These are phyloP conservation scores for Silene latifolia DNA, from an alignment of 148 eudicot species.

Conservation along the genomic window DNA sequence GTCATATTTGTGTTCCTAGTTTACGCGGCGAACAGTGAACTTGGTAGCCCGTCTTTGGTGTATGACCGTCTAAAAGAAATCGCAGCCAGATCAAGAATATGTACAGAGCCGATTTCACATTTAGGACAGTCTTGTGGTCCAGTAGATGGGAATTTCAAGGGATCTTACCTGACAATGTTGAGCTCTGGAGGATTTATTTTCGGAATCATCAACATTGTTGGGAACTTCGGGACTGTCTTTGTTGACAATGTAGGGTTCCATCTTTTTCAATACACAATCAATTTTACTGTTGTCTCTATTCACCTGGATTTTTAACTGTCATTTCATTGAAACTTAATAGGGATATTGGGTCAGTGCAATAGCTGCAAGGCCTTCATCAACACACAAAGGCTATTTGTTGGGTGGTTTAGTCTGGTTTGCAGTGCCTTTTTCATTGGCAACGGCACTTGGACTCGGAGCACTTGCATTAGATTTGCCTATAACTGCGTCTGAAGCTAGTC, in stretches of 20 bases:
- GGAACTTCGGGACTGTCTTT: constrained; percentile 94
- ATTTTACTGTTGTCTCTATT: neutral
- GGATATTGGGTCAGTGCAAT: constrained; percentile 99
- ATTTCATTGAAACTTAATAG: constrained; percentile 26
- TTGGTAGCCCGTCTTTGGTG: constrained; percentile 81
- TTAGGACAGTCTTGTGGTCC: constrained; percentile 87
- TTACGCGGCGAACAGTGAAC: constrained; percentile 71
- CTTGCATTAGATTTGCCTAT: constrained; percentile 92
- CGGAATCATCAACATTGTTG: constrained; percentile 89
- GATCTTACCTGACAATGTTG: constrained; percentile 87
- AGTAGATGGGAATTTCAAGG: constrained; percentile 70
- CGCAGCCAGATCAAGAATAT: constrained; percentile 67
- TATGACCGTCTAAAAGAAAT: constrained; percentile 72
- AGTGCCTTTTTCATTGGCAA: constrained; percentile 91
- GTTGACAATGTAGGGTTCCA: constrained; percentile 75
- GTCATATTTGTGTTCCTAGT: constrained; percentile 90
- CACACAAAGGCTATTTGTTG: constrained; percentile 91
- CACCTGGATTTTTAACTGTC: neutral
- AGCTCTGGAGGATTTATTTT: constrained; percentile 89
- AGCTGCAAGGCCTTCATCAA: constrained; percentile 96
- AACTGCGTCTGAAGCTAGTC: constrained; percentile 77
- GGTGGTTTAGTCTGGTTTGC: constrained; percentile 98
- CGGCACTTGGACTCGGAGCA: constrained; percentile 89
- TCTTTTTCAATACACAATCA: neutral
- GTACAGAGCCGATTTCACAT: constrained; percentile 72